Evolutionary conservation across 139 green algal genomes (phyloP).

Genomic region (Micractinium sp.): DNA sequence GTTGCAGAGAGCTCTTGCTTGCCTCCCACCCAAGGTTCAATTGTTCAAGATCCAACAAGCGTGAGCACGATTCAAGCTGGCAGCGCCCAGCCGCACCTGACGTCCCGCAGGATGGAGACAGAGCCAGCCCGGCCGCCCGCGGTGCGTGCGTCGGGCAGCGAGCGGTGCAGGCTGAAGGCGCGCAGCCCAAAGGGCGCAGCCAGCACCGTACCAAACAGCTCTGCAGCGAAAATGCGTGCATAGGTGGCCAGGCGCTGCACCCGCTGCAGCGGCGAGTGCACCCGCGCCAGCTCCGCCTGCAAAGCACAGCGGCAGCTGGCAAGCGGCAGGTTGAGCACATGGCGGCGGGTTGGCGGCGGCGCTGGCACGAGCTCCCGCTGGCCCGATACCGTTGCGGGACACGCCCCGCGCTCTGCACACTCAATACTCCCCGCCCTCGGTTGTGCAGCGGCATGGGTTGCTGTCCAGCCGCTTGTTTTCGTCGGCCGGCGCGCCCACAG

Average conservation of each 20-base stretch:
- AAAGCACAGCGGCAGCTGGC: not conserved
- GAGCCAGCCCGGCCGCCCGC: constrained; percentile 15
- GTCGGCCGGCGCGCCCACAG: not conserved
- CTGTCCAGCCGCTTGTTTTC: not conserved
- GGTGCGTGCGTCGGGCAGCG: constrained; percentile 31
- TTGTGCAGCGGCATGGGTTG: not conserved
- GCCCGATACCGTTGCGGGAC: not conserved
- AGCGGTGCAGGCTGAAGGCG: constrained; percentile 52
- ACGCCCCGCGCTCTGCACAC: not conserved
- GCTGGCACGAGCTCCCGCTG: not conserved
- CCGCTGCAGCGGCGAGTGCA: not conserved
- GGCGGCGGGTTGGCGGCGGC: not conserved
- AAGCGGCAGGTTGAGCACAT: not conserved
- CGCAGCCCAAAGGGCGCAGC: constrained; percentile 57
- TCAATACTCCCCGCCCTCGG: too few species aligned
- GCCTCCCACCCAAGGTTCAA: too few species aligned
- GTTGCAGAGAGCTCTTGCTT: too few species aligned
- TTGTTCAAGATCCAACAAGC: too few species aligned
- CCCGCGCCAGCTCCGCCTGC: constrained; percentile 30
- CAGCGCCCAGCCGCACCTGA: constrained; percentile 22
- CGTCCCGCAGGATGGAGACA: constrained; percentile 35
- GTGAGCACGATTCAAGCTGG: too few species aligned
- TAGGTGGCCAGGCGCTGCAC: constrained; percentile 25
- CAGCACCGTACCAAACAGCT: constrained; percentile 52
- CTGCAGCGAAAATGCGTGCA: constrained; percentile 50